Base-by-base conservation (phyloP, 768 basidiomycete species). In the Suillus luteus region DNA sequence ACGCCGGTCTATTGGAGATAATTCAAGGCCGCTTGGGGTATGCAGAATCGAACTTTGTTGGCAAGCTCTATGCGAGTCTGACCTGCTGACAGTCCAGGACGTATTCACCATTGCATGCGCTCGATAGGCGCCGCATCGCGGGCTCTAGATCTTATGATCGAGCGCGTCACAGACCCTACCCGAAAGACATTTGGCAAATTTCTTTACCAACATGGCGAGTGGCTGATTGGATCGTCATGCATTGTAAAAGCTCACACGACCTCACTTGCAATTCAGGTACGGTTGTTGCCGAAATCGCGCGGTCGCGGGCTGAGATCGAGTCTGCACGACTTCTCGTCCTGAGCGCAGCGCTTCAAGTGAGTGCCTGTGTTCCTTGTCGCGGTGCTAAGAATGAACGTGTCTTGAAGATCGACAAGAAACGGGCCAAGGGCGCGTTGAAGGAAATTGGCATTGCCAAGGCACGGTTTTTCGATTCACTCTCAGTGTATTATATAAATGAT, bases 401-500 rank as follows among this genome's bases (percentile, higher is more conserved):
- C 6, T 35, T 12, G 68, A 17, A 95, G 90, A 95, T 99, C 67
- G 97, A 99, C 78, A 90, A 88, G 66, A 81, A 86, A 70, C 86
- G 90, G 66, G 93, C 97, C 1, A 99, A 98, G 75, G 95, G 93
- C 37, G 97, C 97, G 0, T 71, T 98, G 74, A 96, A 97, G 77
- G 97, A 99, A 76, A 99, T 99, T 70, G 96, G 94, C 27, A 93
- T 98, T 64, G 95, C 97, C 51, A 99, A 99, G 84, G 96, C 92
- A 66, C 48, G 78, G 14, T 64, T 27, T 38, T 17, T 59, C 60
- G 35, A 52, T 43, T 43, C 15, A 49, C n/a, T 8, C 61, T 48
- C 17, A 22, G 59, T 52, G 6, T 40, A 17, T 55, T 27, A 43
- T 58, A 3, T 10, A 41, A 19, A 19, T 41, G 19, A 41, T 41